phyloP scores from a whole-genome alignment of 2,329 filamentous ascomycete genomes.

The Acephala macrosclerotiorum region DNA sequence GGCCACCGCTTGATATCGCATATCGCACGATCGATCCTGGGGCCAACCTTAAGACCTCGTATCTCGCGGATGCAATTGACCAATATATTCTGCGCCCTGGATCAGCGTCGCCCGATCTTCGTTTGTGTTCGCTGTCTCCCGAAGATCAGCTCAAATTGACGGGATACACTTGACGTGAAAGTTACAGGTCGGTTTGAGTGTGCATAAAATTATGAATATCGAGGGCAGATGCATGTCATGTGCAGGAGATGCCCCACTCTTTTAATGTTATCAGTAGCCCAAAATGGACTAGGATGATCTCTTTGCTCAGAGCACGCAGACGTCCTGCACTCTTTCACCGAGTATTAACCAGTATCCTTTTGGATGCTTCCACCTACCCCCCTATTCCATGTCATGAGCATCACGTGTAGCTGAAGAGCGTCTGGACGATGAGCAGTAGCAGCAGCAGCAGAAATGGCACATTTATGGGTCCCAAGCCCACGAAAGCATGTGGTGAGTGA shows the following conservation, averaged over 20 bases:
- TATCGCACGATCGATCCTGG: not conserved
- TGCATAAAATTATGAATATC: slow-evolving; percentile 16
- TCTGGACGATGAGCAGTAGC: slow-evolving; percentile 18
- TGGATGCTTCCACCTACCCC: slow-evolving; percentile 10
- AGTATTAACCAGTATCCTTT: slow-evolving; percentile 15
- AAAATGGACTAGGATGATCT: slow-evolving; percentile 4
- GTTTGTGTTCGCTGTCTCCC: not conserved
- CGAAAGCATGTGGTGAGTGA: slow-evolving; percentile 28
- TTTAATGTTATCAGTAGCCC: slow-evolving; percentile 3
- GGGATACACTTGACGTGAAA: not conserved
- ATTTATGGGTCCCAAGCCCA: slow-evolving; percentile 23
- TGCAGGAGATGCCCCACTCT: slow-evolving; percentile 5
- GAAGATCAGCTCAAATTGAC: slow-evolving; percentile 5
- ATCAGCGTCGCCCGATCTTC: not conserved
- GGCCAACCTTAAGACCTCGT: not conserved
- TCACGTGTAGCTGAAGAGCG: slow-evolving; percentile 21
- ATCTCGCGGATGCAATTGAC: not conserved
- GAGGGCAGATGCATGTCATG: slow-evolving; percentile 8
- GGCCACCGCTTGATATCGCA: not conserved
- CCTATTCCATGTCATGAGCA: slow-evolving; percentile 16
- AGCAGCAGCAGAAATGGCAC: slow-evolving; percentile 21
- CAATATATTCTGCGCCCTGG: slow-evolving; percentile 1
- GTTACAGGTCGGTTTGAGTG: slow-evolving; percentile 3
- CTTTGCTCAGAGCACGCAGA: not conserved
- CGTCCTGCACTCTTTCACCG: slow-evolving; percentile 6